A percentile compares a stretch with the other conserved stretches of the same genome.
Evolutionary conservation across 2,329 filamentous ascomycete genomes (phyloP).

Genomic region (Ustilaginoidea virens): DNA sequence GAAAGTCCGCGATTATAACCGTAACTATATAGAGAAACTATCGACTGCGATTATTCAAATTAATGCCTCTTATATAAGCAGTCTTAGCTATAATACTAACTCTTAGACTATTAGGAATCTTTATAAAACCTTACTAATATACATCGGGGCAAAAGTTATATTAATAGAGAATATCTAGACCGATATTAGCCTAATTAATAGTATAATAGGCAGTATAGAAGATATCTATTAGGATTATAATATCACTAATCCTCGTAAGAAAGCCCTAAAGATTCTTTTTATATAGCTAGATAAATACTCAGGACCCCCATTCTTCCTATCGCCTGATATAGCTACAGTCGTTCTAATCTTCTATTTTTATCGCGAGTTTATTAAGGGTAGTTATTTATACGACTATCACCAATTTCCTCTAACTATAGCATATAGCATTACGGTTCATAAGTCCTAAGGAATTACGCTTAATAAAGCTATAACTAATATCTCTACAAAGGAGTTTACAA

Average conservation of each 20-base stretch:
- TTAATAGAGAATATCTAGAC: neutral
- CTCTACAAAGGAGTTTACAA: neutral
- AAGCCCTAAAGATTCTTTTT: neutral
- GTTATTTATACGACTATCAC: neutral
- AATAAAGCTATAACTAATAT: neutral
- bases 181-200: neutral
- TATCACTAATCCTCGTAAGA: neutral
- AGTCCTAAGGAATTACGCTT: neutral
- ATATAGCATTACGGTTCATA: neutral
- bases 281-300: neutral
- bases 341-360: neutral
- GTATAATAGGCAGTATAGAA: neutral
- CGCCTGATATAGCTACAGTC: neutral
- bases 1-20: neutral
- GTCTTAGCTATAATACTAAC: neutral
- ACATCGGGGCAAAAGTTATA: neutral
- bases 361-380: neutral
- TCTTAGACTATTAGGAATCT: neutral
- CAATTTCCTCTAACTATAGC: neutral
- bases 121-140: neutral
- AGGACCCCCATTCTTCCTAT: neutral
- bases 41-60: neutral
- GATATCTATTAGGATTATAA: neutral
- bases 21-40: neutral
- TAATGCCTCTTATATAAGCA: neutral